A percentile compares a stretch with the other conserved stretches of the same genome.
phyloP scores from a whole-genome alignment of 345 rosid genomes.

The Streptanthus diversifolius region DNA sequence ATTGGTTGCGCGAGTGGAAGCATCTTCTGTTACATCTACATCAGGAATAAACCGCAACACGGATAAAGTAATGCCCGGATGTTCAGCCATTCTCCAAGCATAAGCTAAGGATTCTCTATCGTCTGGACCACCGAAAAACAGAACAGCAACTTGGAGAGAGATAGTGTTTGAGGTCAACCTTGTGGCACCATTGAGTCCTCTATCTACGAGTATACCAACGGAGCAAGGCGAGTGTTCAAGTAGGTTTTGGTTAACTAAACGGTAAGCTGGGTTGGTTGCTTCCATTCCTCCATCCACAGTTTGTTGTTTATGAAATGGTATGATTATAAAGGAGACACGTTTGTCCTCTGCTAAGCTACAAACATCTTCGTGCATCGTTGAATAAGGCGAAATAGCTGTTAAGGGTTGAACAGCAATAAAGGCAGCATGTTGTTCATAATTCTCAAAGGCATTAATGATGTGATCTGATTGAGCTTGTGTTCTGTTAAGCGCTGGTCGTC shows the following conservation, averaged over 20 bases:
- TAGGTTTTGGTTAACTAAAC: conserved; percentile 76
- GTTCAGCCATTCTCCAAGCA: conserved; percentile 78
- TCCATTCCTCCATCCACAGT: conserved; percentile 98
- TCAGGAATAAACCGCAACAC: conserved; percentile 57
- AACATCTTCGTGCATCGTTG: conserved; percentile 94
- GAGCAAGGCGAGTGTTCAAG: conserved; percentile 79
- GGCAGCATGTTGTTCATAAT: conserved; percentile 61
- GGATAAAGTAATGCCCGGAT: conserved; percentile 57
- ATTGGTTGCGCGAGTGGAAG: neutral
- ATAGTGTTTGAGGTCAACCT: conserved; percentile 48
- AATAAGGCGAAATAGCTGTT: conserved; percentile 87
- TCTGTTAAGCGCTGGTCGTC: conserved; percentile 66
- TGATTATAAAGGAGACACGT: conserved; percentile 61
- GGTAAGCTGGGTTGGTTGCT: conserved; percentile 75
- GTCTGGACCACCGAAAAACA: conserved; percentile 88
- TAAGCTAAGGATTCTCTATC: conserved; percentile 83
- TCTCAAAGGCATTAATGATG: conserved; percentile 83
- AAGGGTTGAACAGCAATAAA: conserved; percentile 72
- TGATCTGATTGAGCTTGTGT: conserved; percentile 96
- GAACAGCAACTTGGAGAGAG: conserved; percentile 62
- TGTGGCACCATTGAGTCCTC: conserved; percentile 66
- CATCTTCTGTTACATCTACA: conserved; percentile 35
- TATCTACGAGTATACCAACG: conserved; percentile 77
- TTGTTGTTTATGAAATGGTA: conserved; percentile 93
- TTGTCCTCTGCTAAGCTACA: conserved; percentile 88